Evolutionary conservation across 2,329 filamentous ascomycete genomes (phyloP), one percentile per base, ranked within the genome.

Genomic region (Neonectria ditissima): DNA sequence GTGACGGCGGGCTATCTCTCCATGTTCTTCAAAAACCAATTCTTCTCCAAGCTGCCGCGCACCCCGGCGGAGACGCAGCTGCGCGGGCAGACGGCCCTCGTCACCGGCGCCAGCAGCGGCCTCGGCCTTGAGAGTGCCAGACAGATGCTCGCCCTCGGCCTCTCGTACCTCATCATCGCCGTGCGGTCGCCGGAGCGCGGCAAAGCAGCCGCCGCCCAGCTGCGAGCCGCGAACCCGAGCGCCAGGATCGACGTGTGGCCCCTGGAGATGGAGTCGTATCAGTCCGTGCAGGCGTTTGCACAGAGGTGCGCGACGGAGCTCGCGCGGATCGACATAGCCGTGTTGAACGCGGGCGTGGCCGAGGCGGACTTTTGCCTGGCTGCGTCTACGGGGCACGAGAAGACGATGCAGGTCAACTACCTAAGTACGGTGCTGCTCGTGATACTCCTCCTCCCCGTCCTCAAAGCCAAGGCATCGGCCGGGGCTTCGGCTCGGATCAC

Each of bases 51-150:
- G 8, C 16, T 22, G 1, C 26, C 37, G 14, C n/a, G 3, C 11
- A 32, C 37, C 18, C 51, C 62, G 18, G 55, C 47, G 22, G 45
- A 32, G 5, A 58, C 52, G 43, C 26, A 62, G 52, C 67, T 81
- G 41, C 68, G 72, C 11, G 76, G 77, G 2, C 72, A 80, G 62
- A 76, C 76, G 1, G 80, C 81, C 50, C 80, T 86, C 34, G 74
- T 86, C 8, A 84, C 83, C 0, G 84, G 84, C 2, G 71, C 79
- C 13, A 86, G 83, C 64, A 72, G 68, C 1, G 84, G 84, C 0
- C 74, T 86, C 0, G 83, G 84, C 1, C 74, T 82, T 13, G 82
- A 84, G 69, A 72, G 79, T 2, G 75, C 78, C 9, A 70, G 72
- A 0, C 81, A 83, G 62, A 74, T 85, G 47, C 76, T 81, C 2